Conservation (phyloP, 805 yeast genomes). For the Pichia nanzhaoensis region DNA sequence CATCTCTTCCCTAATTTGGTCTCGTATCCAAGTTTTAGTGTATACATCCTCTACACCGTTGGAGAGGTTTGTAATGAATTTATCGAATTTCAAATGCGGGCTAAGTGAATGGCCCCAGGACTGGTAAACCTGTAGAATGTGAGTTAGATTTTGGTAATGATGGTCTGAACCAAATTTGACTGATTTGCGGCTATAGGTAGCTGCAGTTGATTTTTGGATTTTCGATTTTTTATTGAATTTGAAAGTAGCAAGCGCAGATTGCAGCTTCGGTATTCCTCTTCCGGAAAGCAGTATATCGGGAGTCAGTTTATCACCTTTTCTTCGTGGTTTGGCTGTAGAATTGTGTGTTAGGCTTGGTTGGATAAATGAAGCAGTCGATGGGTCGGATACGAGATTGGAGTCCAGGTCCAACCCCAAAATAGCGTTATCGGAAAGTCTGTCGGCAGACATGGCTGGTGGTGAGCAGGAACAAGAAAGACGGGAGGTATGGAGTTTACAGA, state of each 20-base stretch:
- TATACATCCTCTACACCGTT: conserved; percentile 39
- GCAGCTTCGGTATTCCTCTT: conserved; percentile 53
- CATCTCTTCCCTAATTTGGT: conserved; percentile 34
- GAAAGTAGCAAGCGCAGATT: conserved; percentile 30
- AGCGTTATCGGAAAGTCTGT: conserved; percentile 23
- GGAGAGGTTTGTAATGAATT: conserved; percentile 51
- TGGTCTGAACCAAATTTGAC: conserved; percentile 29
- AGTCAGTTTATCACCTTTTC: conserved; percentile 39
- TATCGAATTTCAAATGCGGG: conserved; percentile 75
- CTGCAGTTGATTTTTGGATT: too few relatives aligned
- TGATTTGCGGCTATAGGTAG: not conserved
- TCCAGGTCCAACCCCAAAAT: conserved; percentile 23
- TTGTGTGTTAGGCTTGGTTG: not conserved
- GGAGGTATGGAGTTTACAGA: too few relatives aligned
- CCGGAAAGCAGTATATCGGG: conserved; percentile 43
- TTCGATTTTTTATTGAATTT: conserved; percentile 24
- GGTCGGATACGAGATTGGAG: not conserved
- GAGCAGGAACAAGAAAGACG: too few relatives aligned
- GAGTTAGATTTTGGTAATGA: conserved; percentile 43
- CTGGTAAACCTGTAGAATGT: conserved; percentile 53
- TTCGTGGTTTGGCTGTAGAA: conserved; percentile 3
- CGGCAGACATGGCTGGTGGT: conserved; percentile 8
- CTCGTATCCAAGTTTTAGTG: conserved; percentile 37
- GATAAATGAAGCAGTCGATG: not conserved
- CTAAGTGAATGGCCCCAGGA: conserved; percentile 70